These are phyloP conservation scores for Aegilops longissima DNA, from an alignment of 176 grass and related monocot species.

Conservation along the genomic window DNA sequence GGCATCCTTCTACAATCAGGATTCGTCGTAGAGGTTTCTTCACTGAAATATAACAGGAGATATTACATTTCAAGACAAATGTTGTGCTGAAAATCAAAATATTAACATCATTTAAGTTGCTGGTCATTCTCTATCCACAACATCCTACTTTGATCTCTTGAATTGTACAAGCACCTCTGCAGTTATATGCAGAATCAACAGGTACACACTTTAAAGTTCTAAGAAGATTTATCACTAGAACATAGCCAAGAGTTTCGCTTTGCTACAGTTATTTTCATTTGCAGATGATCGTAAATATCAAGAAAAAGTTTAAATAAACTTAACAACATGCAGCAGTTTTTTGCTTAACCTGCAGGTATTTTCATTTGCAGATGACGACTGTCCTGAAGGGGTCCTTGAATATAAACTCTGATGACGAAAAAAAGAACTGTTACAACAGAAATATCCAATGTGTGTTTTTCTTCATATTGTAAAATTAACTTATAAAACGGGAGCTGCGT, in stretches of 20 bases:
- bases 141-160: slow-evolving; percentile 24
- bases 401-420: slow-evolving; percentile 52
- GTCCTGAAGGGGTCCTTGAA: slow-evolving; percentile 52
- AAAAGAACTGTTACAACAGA: slow-evolving; percentile 10
- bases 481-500: not conserved
- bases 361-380: slow-evolving; percentile 48
- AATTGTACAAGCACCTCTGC: not conserved
- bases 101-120: slow-evolving; percentile 6
- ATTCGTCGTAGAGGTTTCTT: not conserved
- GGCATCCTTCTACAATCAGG: slow-evolving; percentile 42
- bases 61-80: slow-evolving; percentile 22
- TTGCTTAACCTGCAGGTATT: slow-evolving; percentile 52
- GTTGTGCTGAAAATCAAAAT: not conserved
- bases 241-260: not conserved
- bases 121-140: not conserved
- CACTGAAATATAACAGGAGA: slow-evolving; percentile 45
- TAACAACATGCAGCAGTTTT: not conserved
- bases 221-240: slow-evolving; percentile 25
- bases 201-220: not conserved
- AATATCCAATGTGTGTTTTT: not conserved
- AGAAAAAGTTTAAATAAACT: not conserved
- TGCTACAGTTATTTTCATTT: not conserved
- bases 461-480: slow-evolving; percentile 23
- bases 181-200: not conserved
- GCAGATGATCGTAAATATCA: not conserved